Conservation (phyloP, 371 early-diverging fungal species). For the Lichtheimia corymbifera region DNA sequence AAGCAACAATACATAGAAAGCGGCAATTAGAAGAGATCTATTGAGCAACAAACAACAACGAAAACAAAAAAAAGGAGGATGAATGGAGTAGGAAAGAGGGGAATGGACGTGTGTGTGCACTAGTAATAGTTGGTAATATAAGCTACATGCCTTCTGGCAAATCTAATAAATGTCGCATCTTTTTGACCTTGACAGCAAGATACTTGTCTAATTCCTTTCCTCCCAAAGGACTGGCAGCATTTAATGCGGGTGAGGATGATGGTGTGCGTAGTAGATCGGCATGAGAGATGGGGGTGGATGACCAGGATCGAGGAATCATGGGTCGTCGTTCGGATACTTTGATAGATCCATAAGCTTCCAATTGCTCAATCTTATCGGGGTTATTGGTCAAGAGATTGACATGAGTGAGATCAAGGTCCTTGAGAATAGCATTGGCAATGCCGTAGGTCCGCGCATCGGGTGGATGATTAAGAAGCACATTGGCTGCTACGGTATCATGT, state of each 20-base stretch:
- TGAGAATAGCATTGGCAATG: slow-evolving; percentile 87
- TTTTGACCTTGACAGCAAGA: slow-evolving; percentile 78
- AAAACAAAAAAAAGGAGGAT: not conserved
- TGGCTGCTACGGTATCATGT: slow-evolving; percentile 94
- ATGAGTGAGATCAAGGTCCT: slow-evolving; percentile 69
- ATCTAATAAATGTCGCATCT: slow-evolving; percentile 88
- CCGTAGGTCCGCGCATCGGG: slow-evolving; percentile 92
- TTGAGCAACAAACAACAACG: not conserved
- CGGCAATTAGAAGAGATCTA: not conserved
- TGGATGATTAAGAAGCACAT: slow-evolving; percentile 85
- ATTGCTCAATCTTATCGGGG: slow-evolving; percentile 87
- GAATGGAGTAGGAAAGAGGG: not conserved
- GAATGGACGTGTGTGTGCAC: not conserved
- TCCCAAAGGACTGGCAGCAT: not conserved
- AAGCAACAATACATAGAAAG: slow-evolving; percentile 7
- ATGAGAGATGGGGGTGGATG: slow-evolving; percentile 24
- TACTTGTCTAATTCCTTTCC: slow-evolving; percentile 78
- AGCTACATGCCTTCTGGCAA: slow-evolving; percentile 47
- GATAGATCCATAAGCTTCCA: slow-evolving; percentile 68
- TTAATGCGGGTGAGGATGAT: slow-evolving; percentile 25
- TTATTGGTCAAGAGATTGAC: slow-evolving; percentile 93
- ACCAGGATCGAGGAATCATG: slow-evolving; percentile 89
- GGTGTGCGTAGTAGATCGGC: slow-evolving; percentile 21
- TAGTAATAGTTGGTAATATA: not conserved
- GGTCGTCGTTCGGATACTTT: slow-evolving; percentile 81